Percentiles rank a stretch among this genome's conserved stretches.
phyloP scores from a whole-genome alignment of 495 filamentous ascomycete species.

The Apodospora peruviana region DNA sequence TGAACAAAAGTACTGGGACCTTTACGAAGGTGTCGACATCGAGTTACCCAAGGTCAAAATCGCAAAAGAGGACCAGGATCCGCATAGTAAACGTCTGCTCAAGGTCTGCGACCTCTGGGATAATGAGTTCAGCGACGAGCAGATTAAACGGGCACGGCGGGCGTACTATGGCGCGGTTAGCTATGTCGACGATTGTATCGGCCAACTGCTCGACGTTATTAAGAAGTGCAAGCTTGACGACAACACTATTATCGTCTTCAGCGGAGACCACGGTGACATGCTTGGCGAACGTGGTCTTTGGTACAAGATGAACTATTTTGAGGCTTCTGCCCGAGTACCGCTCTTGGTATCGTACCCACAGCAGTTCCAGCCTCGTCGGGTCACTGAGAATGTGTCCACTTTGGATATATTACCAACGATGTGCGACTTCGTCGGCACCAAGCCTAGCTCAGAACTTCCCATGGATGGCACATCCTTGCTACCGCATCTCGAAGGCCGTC shows the following conservation, averaged over 20 bases:
- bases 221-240: slow-evolving; percentile 69
- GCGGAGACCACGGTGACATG: slow-evolving; percentile 89
- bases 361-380: slow-evolving; percentile 58
- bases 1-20: slow-evolving; percentile 79
- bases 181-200: slow-evolving; percentile 84
- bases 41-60: slow-evolving; percentile 68
- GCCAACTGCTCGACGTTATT: slow-evolving; percentile 66
- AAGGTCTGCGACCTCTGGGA: slow-evolving; percentile 78
- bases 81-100: slow-evolving; percentile 73
- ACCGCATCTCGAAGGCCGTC: slow-evolving; percentile 58
- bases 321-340: slow-evolving; percentile 76
- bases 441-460: slow-evolving; percentile 56
- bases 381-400: slow-evolving; percentile 74
- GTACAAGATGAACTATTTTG: slow-evolving; percentile 95
- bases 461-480: slow-evolving; percentile 73
- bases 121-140: slow-evolving; percentile 69
- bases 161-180: slow-evolving; percentile 86
- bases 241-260: slow-evolving; percentile 82
- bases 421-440: slow-evolving; percentile 67
- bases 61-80: slow-evolving; percentile 70
- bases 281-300: slow-evolving; percentile 82
- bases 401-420: slow-evolving; percentile 82
- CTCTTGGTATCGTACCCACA: slow-evolving; percentile 70
- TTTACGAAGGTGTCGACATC: slow-evolving; percentile 83
- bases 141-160: slow-evolving; percentile 69